These are phyloP conservation scores for Tremella yokohamensis DNA, from an alignment of 768 basidiomycete species.

Conservation along the genomic window DNA sequence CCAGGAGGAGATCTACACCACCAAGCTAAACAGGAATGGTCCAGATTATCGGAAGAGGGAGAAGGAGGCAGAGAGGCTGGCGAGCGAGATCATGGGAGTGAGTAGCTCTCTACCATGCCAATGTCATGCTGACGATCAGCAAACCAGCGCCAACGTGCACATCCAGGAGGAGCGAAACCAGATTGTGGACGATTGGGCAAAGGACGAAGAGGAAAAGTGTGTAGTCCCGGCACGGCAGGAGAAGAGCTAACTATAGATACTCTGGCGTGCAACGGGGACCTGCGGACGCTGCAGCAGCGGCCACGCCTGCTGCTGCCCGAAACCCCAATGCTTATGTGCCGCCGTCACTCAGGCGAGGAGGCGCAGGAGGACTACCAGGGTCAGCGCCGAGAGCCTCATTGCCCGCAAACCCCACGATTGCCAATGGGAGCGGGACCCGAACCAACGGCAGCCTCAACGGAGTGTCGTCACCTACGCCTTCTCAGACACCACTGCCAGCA, in stretches of 20 bases:
- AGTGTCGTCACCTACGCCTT: conserved; percentile 10
- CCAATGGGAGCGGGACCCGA: conserved; percentile 8
- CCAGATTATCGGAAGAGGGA: conserved; percentile 86
- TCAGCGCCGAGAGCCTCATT: conserved; percentile 2
- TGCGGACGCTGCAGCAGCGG: neutral
- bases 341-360: conserved; percentile 71
- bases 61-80: conserved; percentile 77
- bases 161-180: conserved; percentile 77
- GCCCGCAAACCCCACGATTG: conserved; percentile 11
- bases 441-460: conserved; percentile 9
- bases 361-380: conserved; percentile 4
- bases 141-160: conserved; percentile 67
- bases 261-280: conserved; percentile 11
- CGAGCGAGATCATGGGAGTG: conserved; percentile 85
- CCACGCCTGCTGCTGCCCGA: conserved; percentile 61
- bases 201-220: conserved; percentile 96
- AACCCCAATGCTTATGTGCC: conserved; percentile 87
- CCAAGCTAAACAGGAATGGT: conserved; percentile 77
- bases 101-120: conserved; percentile 43
- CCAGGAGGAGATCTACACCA: conserved; percentile 92
- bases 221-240: conserved; percentile 30
- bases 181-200: conserved; percentile 62
- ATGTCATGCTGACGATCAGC: conserved; percentile 5
- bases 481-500: conserved; percentile 7
- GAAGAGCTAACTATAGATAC: neutral